A percentile compares a stretch with the other conserved stretches of the same genome.
Conservation (phyloP, 176 grass and related monocot genomes). For the Aegilops speltoides region DNA sequence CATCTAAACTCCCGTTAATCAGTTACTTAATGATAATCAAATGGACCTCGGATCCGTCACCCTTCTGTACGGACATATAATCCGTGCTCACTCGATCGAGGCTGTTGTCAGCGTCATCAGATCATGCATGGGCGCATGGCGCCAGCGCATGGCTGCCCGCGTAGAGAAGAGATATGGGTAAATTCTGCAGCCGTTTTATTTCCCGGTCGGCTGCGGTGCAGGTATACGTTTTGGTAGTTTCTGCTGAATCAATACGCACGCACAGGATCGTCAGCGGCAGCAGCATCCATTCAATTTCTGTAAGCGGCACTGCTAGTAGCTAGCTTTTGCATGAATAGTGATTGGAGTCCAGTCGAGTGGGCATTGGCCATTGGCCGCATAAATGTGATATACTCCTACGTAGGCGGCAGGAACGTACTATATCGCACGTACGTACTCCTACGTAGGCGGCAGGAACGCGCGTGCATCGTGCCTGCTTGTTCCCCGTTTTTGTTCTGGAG, state of each 20-base stretch:
- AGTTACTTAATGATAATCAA: background rate
- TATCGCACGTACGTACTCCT: too few species aligned
- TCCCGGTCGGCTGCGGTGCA: background rate
- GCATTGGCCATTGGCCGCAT: background rate
- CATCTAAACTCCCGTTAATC: constrained; percentile 24
- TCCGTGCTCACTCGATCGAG: background rate
- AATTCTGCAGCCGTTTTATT: constrained; percentile 13
- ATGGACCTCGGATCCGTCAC: constrained; percentile 20
- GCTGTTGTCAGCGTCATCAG: background rate
- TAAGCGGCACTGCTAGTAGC: background rate
- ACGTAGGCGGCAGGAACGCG: background rate
- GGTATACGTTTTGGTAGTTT: constrained; percentile 3
- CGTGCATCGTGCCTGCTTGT: background rate
- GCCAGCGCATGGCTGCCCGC: background rate
- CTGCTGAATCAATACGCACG: background rate
- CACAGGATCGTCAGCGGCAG: background rate
- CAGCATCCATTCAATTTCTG: background rate
- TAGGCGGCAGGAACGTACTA: too few species aligned
- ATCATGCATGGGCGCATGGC: background rate
- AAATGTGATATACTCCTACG: background rate
- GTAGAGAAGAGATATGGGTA: background rate
- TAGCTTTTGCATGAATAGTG: background rate
- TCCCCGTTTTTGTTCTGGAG: background rate
- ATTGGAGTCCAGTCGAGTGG: background rate
- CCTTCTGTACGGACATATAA: background rate